Evolutionary conservation across 495 filamentous ascomycete genomes (phyloP), one percentile per base, ranked within the genome.

Genomic region (Xylaria sp.): DNA sequence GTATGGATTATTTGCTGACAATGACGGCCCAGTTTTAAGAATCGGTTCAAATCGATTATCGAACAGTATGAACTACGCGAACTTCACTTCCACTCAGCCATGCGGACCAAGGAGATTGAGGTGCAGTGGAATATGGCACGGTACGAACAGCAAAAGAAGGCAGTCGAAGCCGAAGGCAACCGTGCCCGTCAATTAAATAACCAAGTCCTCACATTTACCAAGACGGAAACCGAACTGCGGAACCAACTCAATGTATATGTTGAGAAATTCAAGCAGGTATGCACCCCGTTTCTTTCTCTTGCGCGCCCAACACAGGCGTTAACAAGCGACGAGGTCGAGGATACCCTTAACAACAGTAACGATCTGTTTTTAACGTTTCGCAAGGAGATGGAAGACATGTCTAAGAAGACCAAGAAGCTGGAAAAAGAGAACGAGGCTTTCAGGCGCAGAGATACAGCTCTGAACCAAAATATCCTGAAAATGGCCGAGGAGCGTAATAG

Each of bases 381-480:
- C 43, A 98, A 97, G 83, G 96, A 99, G 81, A 98, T 99, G 97
- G 96, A 99, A 82, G 96, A 98, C 78, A 98, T 98, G 97, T 97
- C 94, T 0, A 98, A 98, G 84, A 98, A 98, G 85, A 98, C 96
- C 5, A 98, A 98, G 80, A 91, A 96, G 19, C 86, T 99, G 33
- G 96, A 99, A 79, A 97, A 97, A 79, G 97, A 99, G 77, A 99
- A 99, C 75, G 89, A 94, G 72, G 91, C 89, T 40, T 89, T 97
- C 44, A 97, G 93, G 68, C 88, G 96, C 67, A 98, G 97, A 80
- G 94, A 97, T 77, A 93, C 98, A 73, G 88, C 92, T 46, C 97
- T 95, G 11, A 97, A 95, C 75, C 91, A 90, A 72, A 98, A 97
- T 80, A 98, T 99, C 77, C 86, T 98, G 41, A 92, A 97, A 81